Percentiles rank a stretch among this genome's conserved stretches.
Conservation (phyloP, 495 filamentous ascomycete species). For the Sordaria brevicollis region DNA sequence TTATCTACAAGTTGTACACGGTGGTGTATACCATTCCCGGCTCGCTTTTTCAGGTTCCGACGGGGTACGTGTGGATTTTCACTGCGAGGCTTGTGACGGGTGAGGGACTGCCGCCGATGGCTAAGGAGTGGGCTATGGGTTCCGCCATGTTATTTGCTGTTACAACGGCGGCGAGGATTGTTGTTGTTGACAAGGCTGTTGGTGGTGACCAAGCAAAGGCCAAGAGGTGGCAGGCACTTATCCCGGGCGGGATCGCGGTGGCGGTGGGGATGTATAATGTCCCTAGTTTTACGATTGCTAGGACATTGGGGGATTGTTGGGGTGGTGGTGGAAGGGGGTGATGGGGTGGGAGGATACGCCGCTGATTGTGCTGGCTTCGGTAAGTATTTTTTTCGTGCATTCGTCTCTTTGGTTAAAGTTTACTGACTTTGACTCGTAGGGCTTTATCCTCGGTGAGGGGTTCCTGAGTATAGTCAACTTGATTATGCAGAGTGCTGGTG, state of each 20-base stretch:
- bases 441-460: slow-evolving; percentile 90
- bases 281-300: slow-evolving; percentile 86
- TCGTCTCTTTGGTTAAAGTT: not conserved
- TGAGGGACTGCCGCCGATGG: slow-evolving; percentile 74
- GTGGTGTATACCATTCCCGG: slow-evolving; percentile 81
- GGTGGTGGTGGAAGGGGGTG: slow-evolving; percentile 65
- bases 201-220: slow-evolving; percentile 25
- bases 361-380: slow-evolving; percentile 48
- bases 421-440: slow-evolving; percentile 24
- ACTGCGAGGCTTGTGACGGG: slow-evolving; percentile 92
- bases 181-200: slow-evolving; percentile 2
- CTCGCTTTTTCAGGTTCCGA: slow-evolving; percentile 84
- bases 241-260: slow-evolving; percentile 92
- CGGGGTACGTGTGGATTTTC: slow-evolving; percentile 93
- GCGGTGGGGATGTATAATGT: slow-evolving; percentile 88
- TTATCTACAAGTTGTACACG: slow-evolving; percentile 87
- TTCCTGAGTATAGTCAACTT: slow-evolving; percentile 89
- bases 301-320: slow-evolving; percentile 78
- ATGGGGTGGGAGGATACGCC: slow-evolving; percentile 44
- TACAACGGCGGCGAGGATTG: slow-evolving; percentile 58
- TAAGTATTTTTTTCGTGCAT: slow-evolving; percentile 18
- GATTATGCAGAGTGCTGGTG: slow-evolving; percentile 63
- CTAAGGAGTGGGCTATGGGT: slow-evolving; percentile 62
- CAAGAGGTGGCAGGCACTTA: slow-evolving; percentile 44
- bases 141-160: slow-evolving; percentile 59